Evolutionary conservation across 495 filamentous ascomycete species (phyloP).

Genomic region (Sporormia fimetaria): DNA sequence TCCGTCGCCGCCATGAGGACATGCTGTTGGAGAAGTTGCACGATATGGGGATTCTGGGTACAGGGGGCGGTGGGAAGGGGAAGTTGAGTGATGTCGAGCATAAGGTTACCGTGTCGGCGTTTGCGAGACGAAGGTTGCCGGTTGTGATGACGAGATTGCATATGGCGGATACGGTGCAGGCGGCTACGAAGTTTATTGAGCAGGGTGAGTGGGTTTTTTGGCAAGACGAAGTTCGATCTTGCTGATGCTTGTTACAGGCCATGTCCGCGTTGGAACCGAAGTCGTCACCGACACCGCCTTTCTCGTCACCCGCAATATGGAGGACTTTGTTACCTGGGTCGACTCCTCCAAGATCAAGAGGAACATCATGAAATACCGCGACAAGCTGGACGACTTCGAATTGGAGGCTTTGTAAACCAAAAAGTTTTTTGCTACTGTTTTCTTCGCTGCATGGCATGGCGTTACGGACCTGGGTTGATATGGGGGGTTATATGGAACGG

Average conservation of each 20-base stretch:
- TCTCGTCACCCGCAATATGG: slow-evolving; percentile 50
- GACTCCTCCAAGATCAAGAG: slow-evolving; percentile 94
- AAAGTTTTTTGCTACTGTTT: not conserved
- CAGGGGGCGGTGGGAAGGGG: slow-evolving; percentile 35
- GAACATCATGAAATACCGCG: slow-evolving; percentile 83
- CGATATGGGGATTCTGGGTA: slow-evolving; percentile 70
- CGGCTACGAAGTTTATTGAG: slow-evolving; percentile 76
- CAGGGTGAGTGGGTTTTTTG: no score
- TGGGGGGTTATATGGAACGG: no score
- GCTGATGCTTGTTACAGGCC: no score
- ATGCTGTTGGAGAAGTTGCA: slow-evolving; percentile 80
- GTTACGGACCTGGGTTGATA: no score
- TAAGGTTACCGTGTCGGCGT: slow-evolving; percentile 71
- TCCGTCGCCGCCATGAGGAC: slow-evolving; percentile 67
- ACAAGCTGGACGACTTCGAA: slow-evolving; percentile 95
- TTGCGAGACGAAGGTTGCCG: slow-evolving; percentile 67
- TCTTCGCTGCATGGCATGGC: not conserved
- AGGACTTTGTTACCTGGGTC: slow-evolving; percentile 97
- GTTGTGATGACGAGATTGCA: slow-evolving; percentile 79
- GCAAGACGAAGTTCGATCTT: no score
- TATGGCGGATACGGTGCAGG: slow-evolving; percentile 81
- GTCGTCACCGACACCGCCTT: slow-evolving; percentile 79
- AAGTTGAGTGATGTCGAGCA: slow-evolving; percentile 78
- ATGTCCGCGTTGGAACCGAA: slow-evolving; percentile 84
- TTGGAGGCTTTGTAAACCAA: slow-evolving; percentile 36